Conservation (phyloP, 768 basidiomycete genomes). For the Boletellus ananiceps region DNA sequence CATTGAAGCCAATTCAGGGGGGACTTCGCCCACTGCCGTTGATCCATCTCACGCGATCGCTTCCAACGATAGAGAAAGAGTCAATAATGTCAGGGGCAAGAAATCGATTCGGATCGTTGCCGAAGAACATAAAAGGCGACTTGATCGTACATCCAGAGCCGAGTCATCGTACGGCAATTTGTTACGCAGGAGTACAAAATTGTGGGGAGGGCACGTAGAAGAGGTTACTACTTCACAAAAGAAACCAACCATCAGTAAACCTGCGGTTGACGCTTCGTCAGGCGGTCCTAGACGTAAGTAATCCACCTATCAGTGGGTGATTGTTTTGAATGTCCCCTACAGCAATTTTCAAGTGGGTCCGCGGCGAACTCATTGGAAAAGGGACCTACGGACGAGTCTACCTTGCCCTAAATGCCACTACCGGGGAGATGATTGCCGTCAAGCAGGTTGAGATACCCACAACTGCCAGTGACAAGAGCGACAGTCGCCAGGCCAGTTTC, state of each 20-base stretch:
- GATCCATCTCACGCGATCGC: conserved; percentile 45
- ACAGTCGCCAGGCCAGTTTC: conserved; percentile 76
- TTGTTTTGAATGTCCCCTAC: conserved; percentile 19
- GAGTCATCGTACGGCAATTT: conserved; percentile 50
- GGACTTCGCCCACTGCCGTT: conserved; percentile 66
- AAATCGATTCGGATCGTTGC: conserved; percentile 94
- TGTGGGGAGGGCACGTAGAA: conserved; percentile 92
- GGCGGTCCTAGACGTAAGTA: conserved; percentile 65
- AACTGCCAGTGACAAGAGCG: conserved; percentile 87
- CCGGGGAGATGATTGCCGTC: conserved; percentile 98
- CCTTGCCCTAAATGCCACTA: conserved; percentile 91
- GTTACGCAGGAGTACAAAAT: conserved; percentile 80
- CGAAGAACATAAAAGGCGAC: conserved; percentile 75
- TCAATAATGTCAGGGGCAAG: conserved; percentile 55
- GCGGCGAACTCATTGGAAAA: conserved; percentile 95
- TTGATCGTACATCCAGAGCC: conserved; percentile 64
- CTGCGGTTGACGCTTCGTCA: conserved; percentile 57
- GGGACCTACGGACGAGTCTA: conserved; percentile 97
- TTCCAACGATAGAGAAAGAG: conserved; percentile 33
- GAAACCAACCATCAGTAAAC: conserved; percentile 38
- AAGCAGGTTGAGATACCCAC: conserved; percentile 97
- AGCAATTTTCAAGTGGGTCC: conserved; percentile 97
- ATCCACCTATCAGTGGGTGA: conserved; percentile 3
- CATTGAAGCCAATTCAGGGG: conserved; percentile 79
- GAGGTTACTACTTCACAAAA: conserved; percentile 82